Percentiles rank a stretch among this genome's conserved stretches.
Evolutionary conservation across 352 stramenopile genomes (phyloP).

Genomic region (Globisporangium megalacanthum): DNA sequence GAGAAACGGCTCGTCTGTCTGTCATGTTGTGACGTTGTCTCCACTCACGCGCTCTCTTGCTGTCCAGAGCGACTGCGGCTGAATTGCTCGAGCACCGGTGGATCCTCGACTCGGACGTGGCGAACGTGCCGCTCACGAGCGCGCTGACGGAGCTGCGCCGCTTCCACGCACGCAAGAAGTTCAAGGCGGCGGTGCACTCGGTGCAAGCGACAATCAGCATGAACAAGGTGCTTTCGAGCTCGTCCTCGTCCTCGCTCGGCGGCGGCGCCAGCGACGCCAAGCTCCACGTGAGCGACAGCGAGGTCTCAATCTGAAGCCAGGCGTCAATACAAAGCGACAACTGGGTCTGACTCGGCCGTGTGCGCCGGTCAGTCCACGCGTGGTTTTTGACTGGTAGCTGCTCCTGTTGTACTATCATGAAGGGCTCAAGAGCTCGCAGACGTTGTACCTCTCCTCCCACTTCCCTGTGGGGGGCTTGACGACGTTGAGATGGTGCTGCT

Average conservation of each 20-base stretch:
- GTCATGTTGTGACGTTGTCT: background rate
- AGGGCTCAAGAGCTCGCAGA: too few species aligned
- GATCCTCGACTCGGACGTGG: constrained; percentile 65
- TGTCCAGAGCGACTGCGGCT: constrained; percentile 30
- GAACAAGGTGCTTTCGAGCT: constrained; percentile 58
- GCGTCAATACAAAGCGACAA: constrained; percentile 15
- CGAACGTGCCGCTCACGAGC: constrained; percentile 66
- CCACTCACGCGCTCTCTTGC: background rate
- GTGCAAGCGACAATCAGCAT: constrained; percentile 78
- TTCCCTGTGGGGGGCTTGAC: background rate
- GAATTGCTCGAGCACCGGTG: constrained; percentile 71
- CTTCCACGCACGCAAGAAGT: constrained; percentile 81
- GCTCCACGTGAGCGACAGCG: constrained; percentile 21
- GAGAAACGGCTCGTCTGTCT: background rate
- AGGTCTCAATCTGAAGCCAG: constrained; percentile 36
- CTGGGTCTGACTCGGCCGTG: constrained; percentile 8
- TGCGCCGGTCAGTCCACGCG: background rate
- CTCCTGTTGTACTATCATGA: background rate
- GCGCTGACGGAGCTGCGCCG: constrained; percentile 70
- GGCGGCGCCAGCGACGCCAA: constrained; percentile 9
- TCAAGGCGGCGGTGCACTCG: constrained; percentile 75
- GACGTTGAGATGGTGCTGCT: too few species aligned
- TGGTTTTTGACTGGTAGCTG: too few species aligned
- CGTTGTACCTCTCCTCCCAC: background rate
- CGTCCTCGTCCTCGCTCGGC: constrained; percentile 18